Evolutionary conservation across 164 flowering plant genomes (phyloP).

Genomic region (Umbellularia californica): DNA sequence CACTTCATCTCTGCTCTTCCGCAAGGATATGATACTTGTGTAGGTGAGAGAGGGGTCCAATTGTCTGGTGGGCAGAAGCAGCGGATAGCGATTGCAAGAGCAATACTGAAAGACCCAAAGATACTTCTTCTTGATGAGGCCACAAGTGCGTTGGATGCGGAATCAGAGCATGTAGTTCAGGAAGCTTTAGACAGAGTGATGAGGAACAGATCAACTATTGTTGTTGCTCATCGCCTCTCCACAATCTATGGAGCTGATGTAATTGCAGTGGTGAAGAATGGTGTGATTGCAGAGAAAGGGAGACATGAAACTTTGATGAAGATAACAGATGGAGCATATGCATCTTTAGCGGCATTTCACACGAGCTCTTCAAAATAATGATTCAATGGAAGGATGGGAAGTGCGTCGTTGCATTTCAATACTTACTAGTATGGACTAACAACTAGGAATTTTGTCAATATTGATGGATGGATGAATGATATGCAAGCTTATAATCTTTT

Average conservation of each 20-base stretch:
- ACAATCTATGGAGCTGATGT: conserved; percentile 61
- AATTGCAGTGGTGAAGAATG: conserved; percentile 68
- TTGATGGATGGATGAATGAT: no score
- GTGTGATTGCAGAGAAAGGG: conserved; percentile 68
- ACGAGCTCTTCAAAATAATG: conserved; percentile 16
- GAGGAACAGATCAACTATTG: conserved; percentile 59
- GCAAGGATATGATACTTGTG: conserved; percentile 56
- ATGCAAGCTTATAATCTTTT: no score
- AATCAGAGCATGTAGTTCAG: conserved; percentile 66
- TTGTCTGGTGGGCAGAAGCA: conserved; percentile 80
- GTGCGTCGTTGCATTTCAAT: neutral
- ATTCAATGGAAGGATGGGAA: neutral
- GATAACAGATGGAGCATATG: conserved; percentile 55
- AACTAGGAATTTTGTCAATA: no score
- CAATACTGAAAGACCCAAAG: conserved; percentile 57
- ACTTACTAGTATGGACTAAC: no score
- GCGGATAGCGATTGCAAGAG: conserved; percentile 71
- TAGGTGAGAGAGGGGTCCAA: conserved; percentile 72
- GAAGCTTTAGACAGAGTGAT: conserved; percentile 63
- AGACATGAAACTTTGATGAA: conserved; percentile 59
- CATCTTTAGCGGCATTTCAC: conserved; percentile 66
- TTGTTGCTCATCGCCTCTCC: conserved; percentile 64
- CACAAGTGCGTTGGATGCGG: conserved; percentile 71
- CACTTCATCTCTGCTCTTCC: conserved; percentile 62
- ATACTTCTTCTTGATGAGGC: conserved; percentile 74